A percentile compares a stretch with the other conserved stretches of the same genome.
phyloP scores from a whole-genome alignment of 176 grass and related monocot genomes.

The Puya raimondii region DNA sequence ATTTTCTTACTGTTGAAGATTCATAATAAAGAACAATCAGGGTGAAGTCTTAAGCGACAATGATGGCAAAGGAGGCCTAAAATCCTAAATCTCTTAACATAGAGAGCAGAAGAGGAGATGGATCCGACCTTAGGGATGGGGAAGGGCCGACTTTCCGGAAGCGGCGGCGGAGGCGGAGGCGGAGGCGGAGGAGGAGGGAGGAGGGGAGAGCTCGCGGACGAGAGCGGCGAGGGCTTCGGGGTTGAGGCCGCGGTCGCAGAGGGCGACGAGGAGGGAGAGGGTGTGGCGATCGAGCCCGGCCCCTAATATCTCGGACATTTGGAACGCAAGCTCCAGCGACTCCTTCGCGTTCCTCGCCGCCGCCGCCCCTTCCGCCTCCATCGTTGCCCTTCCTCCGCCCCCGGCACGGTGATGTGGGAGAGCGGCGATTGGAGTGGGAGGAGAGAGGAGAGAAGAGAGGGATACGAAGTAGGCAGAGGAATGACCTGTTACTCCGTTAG shows the following conservation, averaged over 20 bases:
- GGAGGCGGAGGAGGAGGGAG: constrained; percentile 9
- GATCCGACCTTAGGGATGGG: constrained; percentile 40
- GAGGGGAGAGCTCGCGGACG: constrained; percentile 61
- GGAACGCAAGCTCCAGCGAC: constrained; percentile 62
- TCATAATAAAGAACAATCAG: too few relatives aligned
- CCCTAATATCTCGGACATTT: constrained; percentile 70
- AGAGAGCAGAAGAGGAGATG: too few relatives aligned
- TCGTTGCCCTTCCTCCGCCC: constrained; percentile 7
- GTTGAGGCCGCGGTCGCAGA: constrained; percentile 70
- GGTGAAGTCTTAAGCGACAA: too few relatives aligned
- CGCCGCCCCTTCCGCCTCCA: constrained; percentile 11
- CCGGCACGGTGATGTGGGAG: too few relatives aligned
- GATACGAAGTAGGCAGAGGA: too few relatives aligned
- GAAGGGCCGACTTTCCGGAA: not conserved
- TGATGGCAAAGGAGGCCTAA: too few relatives aligned
- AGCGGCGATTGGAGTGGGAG: too few relatives aligned
- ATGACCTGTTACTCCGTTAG: too few relatives aligned
- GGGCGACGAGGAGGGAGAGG: constrained; percentile 74
- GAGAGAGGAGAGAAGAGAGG: too few relatives aligned
- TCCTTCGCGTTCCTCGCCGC: constrained; percentile 59
- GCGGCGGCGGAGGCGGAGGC: not conserved
- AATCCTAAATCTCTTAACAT: too few relatives aligned
- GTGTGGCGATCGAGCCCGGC: constrained; percentile 65
- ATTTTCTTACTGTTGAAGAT: too few relatives aligned
- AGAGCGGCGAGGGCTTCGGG: constrained; percentile 72